Evolutionary conservation across 495 filamentous ascomycete species (phyloP).

Genomic region (Aspergillus panamensis): DNA sequence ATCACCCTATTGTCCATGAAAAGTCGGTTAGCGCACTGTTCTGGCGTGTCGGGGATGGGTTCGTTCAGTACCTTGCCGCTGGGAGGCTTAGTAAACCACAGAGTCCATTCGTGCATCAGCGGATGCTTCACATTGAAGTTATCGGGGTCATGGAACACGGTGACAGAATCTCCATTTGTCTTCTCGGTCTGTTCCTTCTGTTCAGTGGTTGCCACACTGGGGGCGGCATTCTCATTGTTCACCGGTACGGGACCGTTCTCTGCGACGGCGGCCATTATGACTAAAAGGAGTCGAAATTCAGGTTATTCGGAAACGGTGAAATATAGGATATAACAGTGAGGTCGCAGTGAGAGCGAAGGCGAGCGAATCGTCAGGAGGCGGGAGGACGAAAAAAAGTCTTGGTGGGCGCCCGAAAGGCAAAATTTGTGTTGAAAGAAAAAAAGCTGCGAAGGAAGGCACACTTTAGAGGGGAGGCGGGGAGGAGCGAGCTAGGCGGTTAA

Average conservation of each 20-base stretch:
- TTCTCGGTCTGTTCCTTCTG: slow-evolving; percentile 34
- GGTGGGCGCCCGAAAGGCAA: slow-evolving; percentile 22
- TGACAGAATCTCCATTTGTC: slow-evolving; percentile 59
- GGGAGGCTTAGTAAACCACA: slow-evolving; percentile 99
- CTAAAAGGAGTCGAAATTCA: slow-evolving; percentile 10
- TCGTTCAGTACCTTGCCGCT: slow-evolving; percentile 75
- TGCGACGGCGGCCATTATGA: slow-evolving; percentile 42
- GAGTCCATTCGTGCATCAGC: slow-evolving; percentile 91
- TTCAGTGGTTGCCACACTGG: slow-evolving; percentile 26
- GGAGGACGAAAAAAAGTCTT: slow-evolving; percentile 33
- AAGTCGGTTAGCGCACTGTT: slow-evolving; percentile 19
- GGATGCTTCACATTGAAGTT: slow-evolving; percentile 99
- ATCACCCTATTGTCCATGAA: slow-evolving; percentile 60
- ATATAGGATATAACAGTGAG: slow-evolving; percentile 14
- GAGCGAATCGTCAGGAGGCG: slow-evolving; percentile 23
- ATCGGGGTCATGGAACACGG: slow-evolving; percentile 93
- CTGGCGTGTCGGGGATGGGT: not conserved
- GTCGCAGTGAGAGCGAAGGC: slow-evolving; percentile 16
- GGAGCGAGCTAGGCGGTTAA: slow-evolving; percentile 1
- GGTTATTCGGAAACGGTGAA: slow-evolving; percentile 4
- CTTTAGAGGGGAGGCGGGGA: slow-evolving; percentile 12
- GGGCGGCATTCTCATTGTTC: slow-evolving; percentile 42
- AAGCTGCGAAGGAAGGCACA: slow-evolving; percentile 31
- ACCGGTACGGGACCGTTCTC: slow-evolving; percentile 41
- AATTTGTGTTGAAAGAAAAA: slow-evolving; percentile 22